These are phyloP conservation scores for Angomonas deanei DNA, from an alignment of 208 protist genomes.

Conservation along the genomic window DNA sequence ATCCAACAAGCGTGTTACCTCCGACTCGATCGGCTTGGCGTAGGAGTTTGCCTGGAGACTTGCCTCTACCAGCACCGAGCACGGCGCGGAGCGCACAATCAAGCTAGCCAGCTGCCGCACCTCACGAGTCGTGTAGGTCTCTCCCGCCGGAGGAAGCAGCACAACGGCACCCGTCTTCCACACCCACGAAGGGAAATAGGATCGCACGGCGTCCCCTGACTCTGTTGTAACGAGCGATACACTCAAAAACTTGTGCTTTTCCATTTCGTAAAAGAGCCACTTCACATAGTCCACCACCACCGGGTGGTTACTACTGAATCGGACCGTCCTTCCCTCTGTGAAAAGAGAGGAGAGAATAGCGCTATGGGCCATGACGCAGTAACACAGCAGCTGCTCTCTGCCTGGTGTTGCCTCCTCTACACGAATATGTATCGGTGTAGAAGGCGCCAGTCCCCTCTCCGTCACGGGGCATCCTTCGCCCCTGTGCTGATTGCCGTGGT, in stretches of 20 bases:
- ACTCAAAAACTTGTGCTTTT: slow-evolving; percentile 28
- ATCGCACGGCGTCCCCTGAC: background rate
- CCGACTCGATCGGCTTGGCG: background rate
- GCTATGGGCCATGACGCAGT: slow-evolving; percentile 64
- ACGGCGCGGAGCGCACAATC: slow-evolving; percentile 50
- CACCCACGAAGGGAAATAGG: slow-evolving; percentile 54
- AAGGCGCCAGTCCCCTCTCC: slow-evolving; percentile 24
- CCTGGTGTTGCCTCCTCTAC: background rate
- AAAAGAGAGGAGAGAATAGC: slow-evolving; percentile 62
- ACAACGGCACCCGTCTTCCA: slow-evolving; percentile 25
- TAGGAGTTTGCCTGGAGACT: background rate
- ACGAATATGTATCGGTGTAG: slow-evolving; percentile 45
- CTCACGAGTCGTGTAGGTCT: slow-evolving; percentile 1
- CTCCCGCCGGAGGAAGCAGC: slow-evolving; percentile 32
- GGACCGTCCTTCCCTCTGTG: slow-evolving; percentile 59
- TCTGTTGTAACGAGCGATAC: slow-evolving; percentile 6
- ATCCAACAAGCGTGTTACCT: background rate
- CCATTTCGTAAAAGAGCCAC: slow-evolving; percentile 51
- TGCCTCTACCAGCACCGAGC: slow-evolving; percentile 29
- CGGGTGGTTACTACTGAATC: slow-evolving; percentile 38
- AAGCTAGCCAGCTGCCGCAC: slow-evolving; percentile 14
- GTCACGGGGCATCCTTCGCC: slow-evolving; percentile 68
- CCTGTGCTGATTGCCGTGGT: slow-evolving; percentile 56
- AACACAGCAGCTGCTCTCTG: slow-evolving; percentile 10
- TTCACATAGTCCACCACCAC: slow-evolving; percentile 43